Evolutionary conservation across 331 rosid genomes (phyloP), one percentile per base, ranked within the genome.

Genomic region (Malus hybrid): DNA sequence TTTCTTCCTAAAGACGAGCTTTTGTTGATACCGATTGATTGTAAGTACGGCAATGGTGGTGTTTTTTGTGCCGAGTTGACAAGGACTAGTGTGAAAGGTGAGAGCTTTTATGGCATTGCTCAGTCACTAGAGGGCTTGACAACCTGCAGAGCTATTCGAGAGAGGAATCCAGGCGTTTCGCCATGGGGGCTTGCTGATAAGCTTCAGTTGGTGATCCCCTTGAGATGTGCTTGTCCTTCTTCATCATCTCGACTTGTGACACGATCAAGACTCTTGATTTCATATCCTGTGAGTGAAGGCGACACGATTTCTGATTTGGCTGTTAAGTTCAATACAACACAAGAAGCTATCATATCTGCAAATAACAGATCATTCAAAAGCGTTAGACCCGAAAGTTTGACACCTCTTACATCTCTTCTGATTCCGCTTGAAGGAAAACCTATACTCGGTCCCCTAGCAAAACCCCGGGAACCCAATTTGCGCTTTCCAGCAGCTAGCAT

Each of bases 101-200:
- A 91, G 85, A 91, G 83, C 83, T 88, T 94, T 66, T 76, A 76
- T 74, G 86, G 29, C 70, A 90, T 91, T 81, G 84, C 90, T 76
- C 69, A 86, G 46, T 84, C 99, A 14, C 74, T 94, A 10, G 93
- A 87, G 71, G 99, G 99, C 72, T 85, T 94, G 76, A 90, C 97
- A 42, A 81, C 90, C 27, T 90, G 88, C 83, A 86, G 80, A 83
- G 93, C 88, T 28, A 88, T 94, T 14, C 60, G 63, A 61, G 90
- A 90, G 44, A 81, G 65, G 67, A 93, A 93, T 78, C 89, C 86
- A 0, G 88, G 86, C 14, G 83, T 91, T 13, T 79, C 94, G 54
- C 91, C 91, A 2, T 79, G 87, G 89, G 65, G 71, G 62, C 84
- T 91, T 75, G 76, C 75, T 28, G 86, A 80, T 61, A 84, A 83